Base-by-base conservation (phyloP, 116 monocot species). In the Dioscorea cayenensis region DNA sequence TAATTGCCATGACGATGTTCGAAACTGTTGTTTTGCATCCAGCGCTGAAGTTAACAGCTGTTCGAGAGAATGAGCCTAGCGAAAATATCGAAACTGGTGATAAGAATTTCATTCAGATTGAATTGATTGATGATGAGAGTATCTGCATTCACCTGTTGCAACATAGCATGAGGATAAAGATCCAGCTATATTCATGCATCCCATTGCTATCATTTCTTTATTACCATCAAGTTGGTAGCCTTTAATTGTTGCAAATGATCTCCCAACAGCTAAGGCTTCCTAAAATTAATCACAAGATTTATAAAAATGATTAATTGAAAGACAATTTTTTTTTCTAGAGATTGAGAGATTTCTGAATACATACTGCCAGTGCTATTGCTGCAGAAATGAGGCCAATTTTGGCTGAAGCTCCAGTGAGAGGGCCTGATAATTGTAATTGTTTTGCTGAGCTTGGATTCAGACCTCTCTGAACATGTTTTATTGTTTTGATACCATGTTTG, bases 201-300 rank as follows among this genome's bases (percentile, higher is more conserved):
- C 95, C 83, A 95, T 95, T 2, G 95, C 89, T 25, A 92, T 16
- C 95, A 95, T 95, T 73, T 95, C 95, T 74, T 91, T 88, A 70
- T 91, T 95, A 9, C 91, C 95, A 73, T 95, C 91, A 18, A 95
- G 69, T 69, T 86, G 80, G 68, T 95, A 95, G 6, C 95, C 85
- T 72, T 74, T 87, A 10, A 87, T 64, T 3, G 89, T 72, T n/a
- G 95, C 91, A 65, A 95, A 92, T 22, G 95, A 95, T 76, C 87
- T 60, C 21, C 92, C 95, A 71, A 89, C 95, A 32, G 95, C 86
- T 37, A 95, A 72, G 14, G 95, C 92, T 78, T 95, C 95, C 95
- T 95, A 79, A 67, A 77, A 79, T 6, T 51, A 22, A 43, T 66
- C 28, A 20, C 21, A 14, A 2, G 12, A 17, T 43, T 43, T 0